Evolutionary conservation across 192 early-diverging fungal genomes (phyloP).

Genomic region (Umbelopsis isabellina): DNA sequence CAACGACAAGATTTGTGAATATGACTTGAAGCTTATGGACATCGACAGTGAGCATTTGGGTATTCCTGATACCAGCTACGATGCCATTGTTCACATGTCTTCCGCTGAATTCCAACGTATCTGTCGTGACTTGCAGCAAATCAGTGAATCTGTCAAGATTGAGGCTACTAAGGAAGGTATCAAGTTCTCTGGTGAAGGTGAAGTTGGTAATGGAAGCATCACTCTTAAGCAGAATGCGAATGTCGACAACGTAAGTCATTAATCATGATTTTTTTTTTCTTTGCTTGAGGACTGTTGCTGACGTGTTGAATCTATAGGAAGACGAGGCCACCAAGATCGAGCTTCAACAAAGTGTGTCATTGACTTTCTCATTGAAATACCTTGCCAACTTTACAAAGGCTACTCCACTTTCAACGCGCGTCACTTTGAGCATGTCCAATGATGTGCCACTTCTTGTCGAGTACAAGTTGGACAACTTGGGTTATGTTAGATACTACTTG

Average conservation of each 20-base stretch:
- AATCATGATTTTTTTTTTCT: too few relatives aligned
- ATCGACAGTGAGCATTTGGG: constrained; percentile 96
- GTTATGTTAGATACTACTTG: constrained; percentile 94
- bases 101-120: constrained; percentile 91
- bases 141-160: constrained; percentile 88
- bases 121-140: constrained; percentile 78
- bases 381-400: constrained; percentile 95
- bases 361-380: constrained; percentile 95
- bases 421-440: constrained; percentile 81
- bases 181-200: constrained; percentile 86
- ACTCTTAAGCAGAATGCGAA: constrained; percentile 73
- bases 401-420: constrained; percentile 75
- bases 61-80: constrained; percentile 94
- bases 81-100: constrained; percentile 87
- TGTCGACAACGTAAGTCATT: constrained; percentile 75
- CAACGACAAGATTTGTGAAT: constrained; percentile 81
- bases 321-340: constrained; percentile 74
- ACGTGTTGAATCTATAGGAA: constrained; percentile 26
- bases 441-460: constrained; percentile 94
- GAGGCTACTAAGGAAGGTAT: constrained; percentile 93
- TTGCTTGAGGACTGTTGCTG: background rate
- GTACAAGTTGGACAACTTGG: constrained; percentile 87
- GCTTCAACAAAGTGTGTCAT: constrained; percentile 74
- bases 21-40: constrained; percentile 98
- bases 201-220: constrained; percentile 85